Percentiles rank a stretch among this genome's conserved stretches.
These are phyloP conservation scores for Pestalotiopsis sp. DNA, from an alignment of 2,329 filamentous ascomycete species.

Conservation along the genomic window DNA sequence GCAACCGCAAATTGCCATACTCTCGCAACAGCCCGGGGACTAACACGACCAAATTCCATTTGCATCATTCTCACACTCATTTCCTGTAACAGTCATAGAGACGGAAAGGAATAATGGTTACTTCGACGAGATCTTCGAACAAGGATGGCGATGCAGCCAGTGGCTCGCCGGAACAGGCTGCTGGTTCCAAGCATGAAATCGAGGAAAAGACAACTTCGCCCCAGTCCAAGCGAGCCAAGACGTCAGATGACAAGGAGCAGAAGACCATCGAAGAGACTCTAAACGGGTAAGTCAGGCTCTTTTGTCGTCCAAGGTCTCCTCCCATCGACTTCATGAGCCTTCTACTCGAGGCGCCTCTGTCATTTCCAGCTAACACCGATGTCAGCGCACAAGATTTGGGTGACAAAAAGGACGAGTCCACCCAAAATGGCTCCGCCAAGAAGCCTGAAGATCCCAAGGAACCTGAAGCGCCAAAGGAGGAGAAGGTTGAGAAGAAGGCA, in stretches of 20 bases:
- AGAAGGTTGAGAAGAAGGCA: conserved; percentile 13
- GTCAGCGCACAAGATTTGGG: neutral
- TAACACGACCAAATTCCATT: no score
- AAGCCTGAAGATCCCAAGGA: neutral
- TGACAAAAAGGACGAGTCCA: neutral
- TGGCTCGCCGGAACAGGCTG: conserved; percentile 15
- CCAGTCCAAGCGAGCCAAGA: conserved; percentile 41
- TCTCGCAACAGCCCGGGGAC: no score
- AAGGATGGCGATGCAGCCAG: conserved; percentile 19
- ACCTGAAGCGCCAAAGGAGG: conserved; percentile 28
- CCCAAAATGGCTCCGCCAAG: neutral
- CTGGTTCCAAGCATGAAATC: conserved; percentile 39
- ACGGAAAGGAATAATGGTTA: neutral
- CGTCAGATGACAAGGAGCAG: conserved; percentile 42
- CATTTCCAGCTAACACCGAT: neutral
- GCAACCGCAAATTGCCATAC: neutral
- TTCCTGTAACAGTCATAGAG: neutral
- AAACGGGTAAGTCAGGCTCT: conserved; percentile 25
- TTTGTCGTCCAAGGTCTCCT: neutral
- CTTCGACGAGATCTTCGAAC: conserved; percentile 19
- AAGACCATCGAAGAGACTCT: conserved; percentile 56
- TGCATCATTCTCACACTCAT: no score
- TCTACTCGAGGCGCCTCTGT: neutral
- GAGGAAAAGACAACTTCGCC: conserved; percentile 30
- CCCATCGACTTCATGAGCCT: neutral